Conservation (phyloP, 352 stramenopile genomes). For the Phytophthora pluvialis region DNA sequence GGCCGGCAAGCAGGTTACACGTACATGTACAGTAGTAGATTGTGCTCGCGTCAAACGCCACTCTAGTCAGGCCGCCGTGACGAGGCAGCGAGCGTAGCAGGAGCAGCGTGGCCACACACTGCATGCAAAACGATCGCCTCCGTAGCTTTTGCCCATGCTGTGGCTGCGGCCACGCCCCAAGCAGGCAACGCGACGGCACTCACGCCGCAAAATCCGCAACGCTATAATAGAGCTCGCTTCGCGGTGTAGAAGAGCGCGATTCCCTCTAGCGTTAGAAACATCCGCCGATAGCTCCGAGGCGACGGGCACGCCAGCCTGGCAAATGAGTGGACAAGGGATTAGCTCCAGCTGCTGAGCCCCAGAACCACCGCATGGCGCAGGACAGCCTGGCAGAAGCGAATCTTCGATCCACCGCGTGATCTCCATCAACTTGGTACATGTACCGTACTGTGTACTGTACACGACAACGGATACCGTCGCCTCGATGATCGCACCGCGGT, state of each 20-base stretch:
- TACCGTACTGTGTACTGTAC: conserved; percentile 3
- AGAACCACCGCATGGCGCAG: conserved; percentile 7
- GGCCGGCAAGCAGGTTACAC: no score
- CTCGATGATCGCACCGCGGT: conserved; percentile 25
- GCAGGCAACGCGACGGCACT: conserved; percentile 19
- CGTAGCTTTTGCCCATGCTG: conserved; percentile 16
- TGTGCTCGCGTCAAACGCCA: conserved; percentile 18
- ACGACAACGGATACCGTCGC: not conserved
- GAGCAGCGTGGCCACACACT: conserved; percentile 2
- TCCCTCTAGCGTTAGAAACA: conserved; percentile 29
- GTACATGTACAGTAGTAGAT: not conserved
- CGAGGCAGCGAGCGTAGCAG: conserved; percentile 32
- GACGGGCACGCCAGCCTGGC: conserved; percentile 18
- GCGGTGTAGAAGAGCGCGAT: conserved; percentile 26
- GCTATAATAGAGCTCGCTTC: conserved; percentile 4
- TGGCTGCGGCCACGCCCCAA: conserved; percentile 5
- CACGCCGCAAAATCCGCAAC: conserved; percentile 29
- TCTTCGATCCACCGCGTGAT: conserved; percentile 21
- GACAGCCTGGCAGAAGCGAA: conserved; percentile 8
- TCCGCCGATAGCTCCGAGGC: conserved; percentile 17
- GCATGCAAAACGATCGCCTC: conserved; percentile 11
- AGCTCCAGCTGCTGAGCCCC: conserved; percentile 11
- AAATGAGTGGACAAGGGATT: conserved; percentile 28
- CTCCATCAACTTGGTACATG: conserved; percentile 21
- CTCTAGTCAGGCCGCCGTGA: conserved; percentile 23